Evolutionary conservation across 2,329 filamentous ascomycete genomes (phyloP).

Genomic region (Triangularia setosa): DNA sequence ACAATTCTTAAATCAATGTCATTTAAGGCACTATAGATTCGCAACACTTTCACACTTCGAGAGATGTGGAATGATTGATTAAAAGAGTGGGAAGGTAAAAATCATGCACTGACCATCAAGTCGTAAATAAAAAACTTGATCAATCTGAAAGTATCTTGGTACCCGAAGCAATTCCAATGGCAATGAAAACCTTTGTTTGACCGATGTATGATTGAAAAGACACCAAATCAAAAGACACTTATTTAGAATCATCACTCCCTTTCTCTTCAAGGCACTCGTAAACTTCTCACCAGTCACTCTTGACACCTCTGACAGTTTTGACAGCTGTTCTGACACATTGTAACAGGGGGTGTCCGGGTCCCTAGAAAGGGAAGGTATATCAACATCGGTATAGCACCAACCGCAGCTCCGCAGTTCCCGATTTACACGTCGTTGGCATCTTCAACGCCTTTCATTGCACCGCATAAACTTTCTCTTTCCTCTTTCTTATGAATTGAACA

Average conservation of each 20-base stretch:
- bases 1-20: slow-evolving; percentile 1
- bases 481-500: not conserved
- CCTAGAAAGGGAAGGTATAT: not conserved
- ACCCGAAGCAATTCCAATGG: too few relatives aligned
- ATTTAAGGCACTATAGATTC: not conserved
- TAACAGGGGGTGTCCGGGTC: not conserved
- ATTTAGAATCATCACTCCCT: too few relatives aligned
- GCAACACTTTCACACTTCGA: not conserved
- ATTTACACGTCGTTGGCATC: not conserved
- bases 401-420: not conserved
- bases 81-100: too few relatives aligned
- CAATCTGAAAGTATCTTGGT: too few relatives aligned
- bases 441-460: not conserved
- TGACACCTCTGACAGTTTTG: not conserved
- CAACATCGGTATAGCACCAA: not conserved
- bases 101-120: too few relatives aligned
- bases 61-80: too few relatives aligned
- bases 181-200: too few relatives aligned
- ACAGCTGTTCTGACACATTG: not conserved
- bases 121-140: too few relatives aligned
- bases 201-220: too few relatives aligned
- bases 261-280: not conserved
- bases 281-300: not conserved
- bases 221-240: too few relatives aligned
- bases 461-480: not conserved